These are phyloP conservation scores for Umbelopsis isabellina DNA, from an alignment of 192 early-diverging fungal species.

Conservation along the genomic window DNA sequence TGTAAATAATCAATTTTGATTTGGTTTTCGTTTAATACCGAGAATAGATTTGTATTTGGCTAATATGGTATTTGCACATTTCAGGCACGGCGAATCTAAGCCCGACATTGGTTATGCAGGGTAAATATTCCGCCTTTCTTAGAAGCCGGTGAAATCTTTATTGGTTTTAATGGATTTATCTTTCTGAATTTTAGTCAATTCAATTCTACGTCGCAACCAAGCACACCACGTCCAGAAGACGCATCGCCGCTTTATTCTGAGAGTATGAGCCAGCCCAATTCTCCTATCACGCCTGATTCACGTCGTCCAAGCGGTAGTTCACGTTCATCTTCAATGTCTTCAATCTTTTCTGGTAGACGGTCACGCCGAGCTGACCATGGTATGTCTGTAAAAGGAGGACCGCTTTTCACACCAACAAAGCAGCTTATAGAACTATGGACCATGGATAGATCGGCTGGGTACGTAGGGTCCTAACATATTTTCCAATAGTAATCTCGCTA, in stretches of 20 bases:
- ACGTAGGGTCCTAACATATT: neutral
- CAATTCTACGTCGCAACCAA: conserved; percentile 27
- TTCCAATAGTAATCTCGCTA: conserved; percentile 1
- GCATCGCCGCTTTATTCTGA: conserved; percentile 19
- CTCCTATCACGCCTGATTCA: conserved; percentile 15
- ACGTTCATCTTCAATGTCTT: conserved; percentile 29
- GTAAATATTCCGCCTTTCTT: conserved; percentile 5
- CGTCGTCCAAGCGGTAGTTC: conserved; percentile 23
- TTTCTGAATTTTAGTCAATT: neutral
- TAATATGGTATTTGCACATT: neutral
- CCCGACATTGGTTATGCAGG: conserved; percentile 14
- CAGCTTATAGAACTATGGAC: conserved; percentile 69
- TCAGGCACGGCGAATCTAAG: conserved; percentile 11
- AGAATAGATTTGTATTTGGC: neutral
- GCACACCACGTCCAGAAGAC: conserved; percentile 35
- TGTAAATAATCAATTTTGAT: neutral
- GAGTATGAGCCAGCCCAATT: conserved; percentile 1
- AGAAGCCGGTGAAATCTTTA: neutral
- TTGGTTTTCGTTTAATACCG: neutral
- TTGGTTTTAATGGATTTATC: no score
- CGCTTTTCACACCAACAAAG: conserved; percentile 70
- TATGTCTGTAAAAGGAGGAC: conserved; percentile 57
- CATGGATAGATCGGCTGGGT: conserved; percentile 61
- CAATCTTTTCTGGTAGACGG: conserved; percentile 30
- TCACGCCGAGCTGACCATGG: conserved; percentile 48